Conservation (phyloP, 768 basidiomycete species). For the Trametes cinnabarina region DNA sequence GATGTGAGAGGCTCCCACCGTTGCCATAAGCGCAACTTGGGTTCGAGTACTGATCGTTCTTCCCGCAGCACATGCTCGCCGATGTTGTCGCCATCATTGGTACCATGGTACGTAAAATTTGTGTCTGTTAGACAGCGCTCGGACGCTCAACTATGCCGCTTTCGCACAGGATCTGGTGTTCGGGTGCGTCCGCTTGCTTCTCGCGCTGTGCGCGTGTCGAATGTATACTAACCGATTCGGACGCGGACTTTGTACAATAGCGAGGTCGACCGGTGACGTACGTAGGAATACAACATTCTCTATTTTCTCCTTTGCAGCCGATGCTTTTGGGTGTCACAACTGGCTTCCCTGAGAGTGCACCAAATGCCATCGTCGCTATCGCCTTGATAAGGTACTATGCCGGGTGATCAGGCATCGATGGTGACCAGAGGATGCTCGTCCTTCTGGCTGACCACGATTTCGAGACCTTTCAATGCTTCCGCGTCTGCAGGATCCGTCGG, state of each 20-base stretch:
- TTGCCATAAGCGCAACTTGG: not conserved
- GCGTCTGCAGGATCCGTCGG: constrained; percentile 24
- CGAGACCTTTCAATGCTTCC: constrained; percentile 33
- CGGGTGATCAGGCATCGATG: constrained; percentile 40
- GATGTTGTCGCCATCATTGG: constrained; percentile 97
- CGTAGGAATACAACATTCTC: constrained; percentile 16
- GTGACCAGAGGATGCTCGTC: constrained; percentile 77
- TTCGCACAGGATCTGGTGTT: constrained; percentile 77
- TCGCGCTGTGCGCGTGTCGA: not conserved
- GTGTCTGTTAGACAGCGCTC: not conserved
- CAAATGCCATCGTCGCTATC: not conserved
- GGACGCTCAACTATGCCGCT: not conserved
- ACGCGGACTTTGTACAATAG: constrained; percentile 27
- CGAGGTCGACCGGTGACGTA: constrained; percentile 44
- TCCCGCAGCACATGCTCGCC: constrained; percentile 75
- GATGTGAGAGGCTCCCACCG: constrained; percentile 33
- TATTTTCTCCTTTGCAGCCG: not conserved
- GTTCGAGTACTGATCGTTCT: constrained; percentile 13
- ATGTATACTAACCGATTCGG: not conserved
- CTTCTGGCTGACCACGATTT: constrained; percentile 67
- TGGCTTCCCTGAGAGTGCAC: not conserved
- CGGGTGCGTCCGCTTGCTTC: constrained; percentile 56
- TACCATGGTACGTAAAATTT: constrained; percentile 71
- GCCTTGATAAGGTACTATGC: not conserved
- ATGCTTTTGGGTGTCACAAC: not conserved